Evolutionary conservation across 169 alveolate species (phyloP).

Genomic region (Perkinsus marinus): DNA sequence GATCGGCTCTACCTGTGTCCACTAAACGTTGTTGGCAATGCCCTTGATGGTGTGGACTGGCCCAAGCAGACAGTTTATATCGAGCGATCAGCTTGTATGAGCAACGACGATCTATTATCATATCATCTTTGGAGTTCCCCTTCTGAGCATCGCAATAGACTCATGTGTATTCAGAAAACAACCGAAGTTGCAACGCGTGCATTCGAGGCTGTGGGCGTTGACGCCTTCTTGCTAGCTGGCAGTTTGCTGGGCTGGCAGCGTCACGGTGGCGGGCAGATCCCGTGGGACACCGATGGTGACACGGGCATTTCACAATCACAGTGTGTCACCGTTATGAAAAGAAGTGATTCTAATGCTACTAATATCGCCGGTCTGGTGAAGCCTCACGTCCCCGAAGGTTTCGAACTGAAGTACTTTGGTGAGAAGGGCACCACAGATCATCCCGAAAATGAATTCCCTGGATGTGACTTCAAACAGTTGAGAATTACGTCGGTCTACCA

Average conservation of each 20-base stretch:
- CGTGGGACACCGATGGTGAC: not conserved
- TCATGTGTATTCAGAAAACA: not conserved
- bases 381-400: not conserved
- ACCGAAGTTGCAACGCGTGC: not conserved
- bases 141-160: not conserved
- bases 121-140: not conserved
- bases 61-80: not conserved
- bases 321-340: not conserved
- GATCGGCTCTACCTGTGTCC: not conserved
- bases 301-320: not conserved
- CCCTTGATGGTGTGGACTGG: not conserved
- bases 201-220: not conserved
- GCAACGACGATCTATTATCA: not conserved
- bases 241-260: not conserved
- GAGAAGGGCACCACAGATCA: not conserved
- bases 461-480: not conserved
- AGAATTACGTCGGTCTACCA: not conserved
- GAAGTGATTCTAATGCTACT: not conserved
- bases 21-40: not conserved
- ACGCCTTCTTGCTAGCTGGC: not conserved
- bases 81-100: not conserved
- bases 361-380: not conserved
- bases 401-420: not conserved
- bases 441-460: not conserved
- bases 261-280: not conserved